Evolutionary conservation across 2,329 filamentous ascomycete species (phyloP).

Genomic region (Grosmannia clavigera): DNA sequence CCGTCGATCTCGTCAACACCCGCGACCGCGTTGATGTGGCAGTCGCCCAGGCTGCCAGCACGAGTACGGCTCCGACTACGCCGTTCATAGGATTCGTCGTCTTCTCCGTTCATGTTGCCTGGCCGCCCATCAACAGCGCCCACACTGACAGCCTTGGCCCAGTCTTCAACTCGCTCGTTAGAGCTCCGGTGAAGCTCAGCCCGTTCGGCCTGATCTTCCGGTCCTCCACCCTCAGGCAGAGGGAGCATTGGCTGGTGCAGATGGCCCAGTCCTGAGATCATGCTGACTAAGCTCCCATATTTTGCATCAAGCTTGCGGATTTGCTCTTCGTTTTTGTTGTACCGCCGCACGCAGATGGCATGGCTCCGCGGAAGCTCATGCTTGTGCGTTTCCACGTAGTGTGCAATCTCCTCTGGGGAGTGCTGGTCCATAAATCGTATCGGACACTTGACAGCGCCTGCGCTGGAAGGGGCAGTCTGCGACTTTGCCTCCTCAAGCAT

Average conservation of each 20-base stretch:
- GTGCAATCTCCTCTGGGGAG: conserved; percentile 82
- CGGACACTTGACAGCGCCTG: conserved; percentile 57
- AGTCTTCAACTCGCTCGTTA: conserved; percentile 66
- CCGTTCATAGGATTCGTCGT: conserved; percentile 7
- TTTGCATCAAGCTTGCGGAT: conserved; percentile 86
- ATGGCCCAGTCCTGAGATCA: conserved; percentile 82
- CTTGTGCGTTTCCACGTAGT: conserved; percentile 90
- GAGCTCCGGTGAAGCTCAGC: conserved; percentile 34
- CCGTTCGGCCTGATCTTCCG: conserved; percentile 17
- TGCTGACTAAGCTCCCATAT: conserved; percentile 81
- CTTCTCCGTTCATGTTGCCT: not conserved
- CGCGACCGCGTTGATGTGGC: not conserved
- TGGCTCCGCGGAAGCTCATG: conserved; percentile 90
- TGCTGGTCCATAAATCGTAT: conserved; percentile 90
- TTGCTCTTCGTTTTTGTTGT: conserved; percentile 75
- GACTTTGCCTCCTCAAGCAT: conserved; percentile 49
- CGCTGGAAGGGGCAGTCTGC: conserved; percentile 35
- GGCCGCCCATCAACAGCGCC: conserved; percentile 24
- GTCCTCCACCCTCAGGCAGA: conserved; percentile 36
- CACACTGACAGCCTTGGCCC: conserved; percentile 66
- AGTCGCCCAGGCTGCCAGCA: not conserved
- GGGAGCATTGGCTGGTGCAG: conserved; percentile 84
- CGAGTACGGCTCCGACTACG: not conserved
- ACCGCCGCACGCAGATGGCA: conserved; percentile 80
- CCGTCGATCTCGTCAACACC: conserved; percentile 18